A percentile compares a stretch with the other conserved stretches of the same genome.
These are phyloP conservation scores for Effrenium voratum DNA, from an alignment of 73 alveolate genomes.

Conservation along the genomic window DNA sequence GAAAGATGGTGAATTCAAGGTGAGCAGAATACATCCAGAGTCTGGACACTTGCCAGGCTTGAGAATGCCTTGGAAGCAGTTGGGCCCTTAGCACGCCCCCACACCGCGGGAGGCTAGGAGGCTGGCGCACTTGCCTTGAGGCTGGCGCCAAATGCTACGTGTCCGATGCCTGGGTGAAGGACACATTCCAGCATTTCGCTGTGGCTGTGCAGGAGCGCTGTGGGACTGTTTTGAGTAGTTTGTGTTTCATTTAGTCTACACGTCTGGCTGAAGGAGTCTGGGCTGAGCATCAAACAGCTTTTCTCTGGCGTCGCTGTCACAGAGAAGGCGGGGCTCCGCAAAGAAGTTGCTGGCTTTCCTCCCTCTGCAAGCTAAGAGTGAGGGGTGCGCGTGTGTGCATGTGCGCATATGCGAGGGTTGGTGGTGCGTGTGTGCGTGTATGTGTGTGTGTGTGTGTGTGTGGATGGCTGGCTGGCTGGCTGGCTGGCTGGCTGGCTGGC, in stretches of 20 bases:
- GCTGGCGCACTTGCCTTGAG: background rate
- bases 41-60: slow-evolving; percentile 11
- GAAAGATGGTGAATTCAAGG: too few relatives aligned
- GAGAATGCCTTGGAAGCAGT: slow-evolving; percentile 57
- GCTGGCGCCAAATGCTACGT: slow-evolving; percentile 87
- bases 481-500: too few relatives aligned
- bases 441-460: too few relatives aligned
- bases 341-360: too few relatives aligned
- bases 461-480: too few relatives aligned
- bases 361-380: too few relatives aligned
- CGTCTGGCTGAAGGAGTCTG: slow-evolving; percentile 4
- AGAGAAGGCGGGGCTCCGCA: slow-evolving; percentile 59
- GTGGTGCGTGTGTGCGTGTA: too few relatives aligned
- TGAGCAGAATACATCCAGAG: too few relatives aligned
- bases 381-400: too few relatives aligned
- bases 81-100: background rate
- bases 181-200: slow-evolving; percentile 37
- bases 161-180: slow-evolving; percentile 91
- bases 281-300: slow-evolving; percentile 77
- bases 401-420: too few relatives aligned
- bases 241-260: background rate
- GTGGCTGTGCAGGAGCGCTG: slow-evolving; percentile 58
- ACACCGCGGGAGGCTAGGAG: background rate
- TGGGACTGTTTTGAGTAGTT: background rate
- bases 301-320: slow-evolving; percentile 1